Evolutionary conservation across 768 basidiomycete species (phyloP).

Genomic region (Cystobasidium tubakii): DNA sequence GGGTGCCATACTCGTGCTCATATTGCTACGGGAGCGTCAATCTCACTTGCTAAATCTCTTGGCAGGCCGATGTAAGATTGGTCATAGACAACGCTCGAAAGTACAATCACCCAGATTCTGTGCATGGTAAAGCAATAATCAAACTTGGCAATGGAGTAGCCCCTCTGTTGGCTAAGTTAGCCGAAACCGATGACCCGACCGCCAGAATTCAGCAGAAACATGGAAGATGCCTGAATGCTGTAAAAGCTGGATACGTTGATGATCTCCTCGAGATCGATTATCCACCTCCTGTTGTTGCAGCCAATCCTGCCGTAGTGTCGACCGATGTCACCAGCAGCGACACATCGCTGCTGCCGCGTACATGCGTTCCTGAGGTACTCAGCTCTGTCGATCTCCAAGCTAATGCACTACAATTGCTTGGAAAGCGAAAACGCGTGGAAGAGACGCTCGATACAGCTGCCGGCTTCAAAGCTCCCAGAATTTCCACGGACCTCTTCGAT

Average conservation of each 20-base stretch:
- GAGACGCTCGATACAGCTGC: background rate
- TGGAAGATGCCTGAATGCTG: background rate
- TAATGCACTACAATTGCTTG: background rate
- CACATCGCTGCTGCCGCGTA: background rate
- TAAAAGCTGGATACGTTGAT: conserved; percentile 48
- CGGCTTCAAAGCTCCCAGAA: background rate
- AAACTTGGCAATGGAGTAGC: conserved; percentile 56
- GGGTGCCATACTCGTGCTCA: background rate
- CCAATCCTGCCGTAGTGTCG: background rate
- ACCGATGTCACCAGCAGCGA: background rate
- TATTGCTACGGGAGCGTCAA: background rate
- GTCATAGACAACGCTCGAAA: conserved; percentile 81
- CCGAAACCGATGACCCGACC: conserved; percentile 48
- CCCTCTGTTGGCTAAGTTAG: conserved; percentile 51
- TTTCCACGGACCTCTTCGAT: background rate
- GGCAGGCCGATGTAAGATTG: conserved; percentile 63
- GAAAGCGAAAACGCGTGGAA: background rate
- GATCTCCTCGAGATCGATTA: background rate
- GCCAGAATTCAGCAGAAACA: conserved; percentile 40
- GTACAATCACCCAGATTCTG: conserved; percentile 74
- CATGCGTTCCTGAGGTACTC: background rate
- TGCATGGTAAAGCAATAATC: conserved; percentile 64
- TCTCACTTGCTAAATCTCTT: background rate
- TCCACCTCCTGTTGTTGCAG: background rate
- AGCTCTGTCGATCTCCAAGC: background rate